Conservation (phyloP, 2,329 filamentous ascomycete genomes). For the Ophiostoma piceae region DNA sequence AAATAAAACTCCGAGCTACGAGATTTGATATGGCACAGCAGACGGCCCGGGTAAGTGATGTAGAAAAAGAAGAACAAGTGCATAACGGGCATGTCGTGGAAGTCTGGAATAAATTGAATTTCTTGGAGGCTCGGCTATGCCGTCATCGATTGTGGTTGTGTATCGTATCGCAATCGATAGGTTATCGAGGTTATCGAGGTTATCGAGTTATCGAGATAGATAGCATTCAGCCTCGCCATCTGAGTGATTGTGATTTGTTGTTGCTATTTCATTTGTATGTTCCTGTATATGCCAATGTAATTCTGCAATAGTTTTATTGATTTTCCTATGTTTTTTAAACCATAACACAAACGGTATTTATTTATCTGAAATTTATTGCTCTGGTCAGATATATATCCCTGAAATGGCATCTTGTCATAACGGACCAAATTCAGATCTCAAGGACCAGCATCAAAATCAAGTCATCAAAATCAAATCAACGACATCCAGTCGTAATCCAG, state of each 20-base stretch:
- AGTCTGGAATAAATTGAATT: no score
- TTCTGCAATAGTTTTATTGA: no score
- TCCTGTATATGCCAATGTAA: no score
- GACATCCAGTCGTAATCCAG: no score
- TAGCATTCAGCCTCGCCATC: neutral
- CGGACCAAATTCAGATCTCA: no score
- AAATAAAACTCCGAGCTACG: neutral
- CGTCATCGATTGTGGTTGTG: neutral
- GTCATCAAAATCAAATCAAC: neutral
- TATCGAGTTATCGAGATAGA: neutral
- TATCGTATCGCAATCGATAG: slow-evolving; percentile 3
- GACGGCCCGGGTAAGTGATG: neutral
- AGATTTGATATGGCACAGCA: slow-evolving; percentile 3
- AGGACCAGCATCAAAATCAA: neutral
- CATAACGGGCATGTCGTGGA: neutral
- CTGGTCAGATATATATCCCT: no score
- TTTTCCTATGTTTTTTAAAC: no score
- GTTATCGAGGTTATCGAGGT: neutral
- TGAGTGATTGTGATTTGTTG: no score
- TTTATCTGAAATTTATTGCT: no score
- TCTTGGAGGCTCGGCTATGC: neutral
- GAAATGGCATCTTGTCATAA: no score
- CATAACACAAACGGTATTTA: no score
- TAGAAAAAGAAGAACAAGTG: neutral
- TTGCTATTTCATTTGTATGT: no score